Conservation (phyloP, 305 asterid genomes). For the Rubia peregrina region DNA sequence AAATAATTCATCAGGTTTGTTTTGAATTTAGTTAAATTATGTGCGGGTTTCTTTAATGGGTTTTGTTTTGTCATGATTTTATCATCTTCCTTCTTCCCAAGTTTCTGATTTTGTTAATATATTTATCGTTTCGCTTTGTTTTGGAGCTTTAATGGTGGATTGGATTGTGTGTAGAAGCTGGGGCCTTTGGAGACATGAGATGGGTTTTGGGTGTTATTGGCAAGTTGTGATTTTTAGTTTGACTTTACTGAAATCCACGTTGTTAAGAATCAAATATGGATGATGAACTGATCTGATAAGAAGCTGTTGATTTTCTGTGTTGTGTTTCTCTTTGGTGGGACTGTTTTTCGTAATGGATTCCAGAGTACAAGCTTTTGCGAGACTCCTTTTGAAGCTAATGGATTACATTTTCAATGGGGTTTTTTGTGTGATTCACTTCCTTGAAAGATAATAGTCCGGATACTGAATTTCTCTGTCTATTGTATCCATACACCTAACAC, state of each 20-base stretch:
- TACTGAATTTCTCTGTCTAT: background rate
- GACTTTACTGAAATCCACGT: constrained; percentile 2
- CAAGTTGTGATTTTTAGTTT: background rate
- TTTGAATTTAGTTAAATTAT: background rate
- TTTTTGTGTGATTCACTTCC: background rate
- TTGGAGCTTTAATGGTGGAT: background rate
- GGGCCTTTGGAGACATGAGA: too few species aligned
- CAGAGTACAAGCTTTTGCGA: background rate
- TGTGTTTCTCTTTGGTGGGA: background rate
- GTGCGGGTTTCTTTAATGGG: background rate
- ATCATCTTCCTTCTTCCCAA: background rate
- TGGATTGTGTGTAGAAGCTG: background rate
- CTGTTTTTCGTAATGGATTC: background rate
- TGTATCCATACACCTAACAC: background rate
- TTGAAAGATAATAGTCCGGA: background rate
- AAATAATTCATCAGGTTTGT: background rate
- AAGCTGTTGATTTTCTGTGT: background rate
- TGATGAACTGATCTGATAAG: background rate
- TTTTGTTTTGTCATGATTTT: constrained; percentile 1
- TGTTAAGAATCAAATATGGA: background rate
- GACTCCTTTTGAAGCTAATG: background rate
- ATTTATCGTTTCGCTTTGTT: background rate
- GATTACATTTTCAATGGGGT: background rate
- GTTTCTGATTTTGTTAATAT: background rate
- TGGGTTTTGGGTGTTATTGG: background rate